These are phyloP conservation scores for Lizonia empirigonia DNA, from an alignment of 2,329 filamentous ascomycete genomes.

Conservation along the genomic window DNA sequence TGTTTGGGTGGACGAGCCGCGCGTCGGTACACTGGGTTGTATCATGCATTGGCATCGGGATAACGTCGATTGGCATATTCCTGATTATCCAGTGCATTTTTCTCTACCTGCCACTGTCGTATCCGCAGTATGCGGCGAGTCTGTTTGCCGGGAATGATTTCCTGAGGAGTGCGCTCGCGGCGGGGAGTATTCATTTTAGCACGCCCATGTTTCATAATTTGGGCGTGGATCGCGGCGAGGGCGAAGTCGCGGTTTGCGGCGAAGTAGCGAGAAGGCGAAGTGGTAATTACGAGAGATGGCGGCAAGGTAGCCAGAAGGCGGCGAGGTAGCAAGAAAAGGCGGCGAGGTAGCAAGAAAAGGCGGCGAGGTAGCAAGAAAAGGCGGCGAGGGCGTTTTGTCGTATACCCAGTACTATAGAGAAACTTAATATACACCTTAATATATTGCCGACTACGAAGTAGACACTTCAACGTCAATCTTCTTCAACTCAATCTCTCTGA, in stretches of 20 bases:
- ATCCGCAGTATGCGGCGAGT: constrained; percentile 54
- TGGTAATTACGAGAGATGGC: no score
- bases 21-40: constrained; percentile 63
- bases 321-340: no score
- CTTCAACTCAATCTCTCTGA: no score
- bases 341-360: no score
- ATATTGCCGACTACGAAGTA: no score
- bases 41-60: constrained; percentile 58
- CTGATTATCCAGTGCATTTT: constrained; percentile 58
- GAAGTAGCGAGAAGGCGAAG: no score
- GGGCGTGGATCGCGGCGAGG: constrained; percentile 61
- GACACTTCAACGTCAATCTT: no score
- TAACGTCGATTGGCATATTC: constrained; percentile 56
- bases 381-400: no score
- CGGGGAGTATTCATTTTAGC: constrained; percentile 64
- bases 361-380: no score
- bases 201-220: constrained; percentile 65
- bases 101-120: constrained; percentile 69
- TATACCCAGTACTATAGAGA: no score
- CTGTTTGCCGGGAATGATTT: constrained; percentile 71
- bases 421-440: no score
- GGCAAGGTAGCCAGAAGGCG: no score
- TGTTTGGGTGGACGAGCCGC: constrained; percentile 73
- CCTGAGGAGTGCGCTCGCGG: constrained; percentile 61
- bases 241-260: constrained; percentile 43